Percentiles rank a stretch among this genome's conserved stretches.
Conservation (phyloP, 164 flowering plant species). For the Echeveria elegans region DNA sequence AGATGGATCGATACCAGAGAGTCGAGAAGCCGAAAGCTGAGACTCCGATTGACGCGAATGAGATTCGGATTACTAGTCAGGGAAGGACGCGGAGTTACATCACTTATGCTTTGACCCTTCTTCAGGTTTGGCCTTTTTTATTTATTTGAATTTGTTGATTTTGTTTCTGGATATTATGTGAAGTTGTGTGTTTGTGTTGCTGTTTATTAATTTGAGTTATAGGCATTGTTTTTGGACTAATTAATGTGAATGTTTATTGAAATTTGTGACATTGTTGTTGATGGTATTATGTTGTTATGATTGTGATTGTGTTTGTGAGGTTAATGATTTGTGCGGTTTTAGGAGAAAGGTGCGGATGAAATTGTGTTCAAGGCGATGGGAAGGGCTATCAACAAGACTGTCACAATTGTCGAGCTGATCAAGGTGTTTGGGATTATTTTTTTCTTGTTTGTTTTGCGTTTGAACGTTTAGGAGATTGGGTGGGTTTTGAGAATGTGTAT, state of each 20-base stretch:
- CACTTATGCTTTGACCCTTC: neutral
- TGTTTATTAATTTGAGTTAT: too few relatives aligned
- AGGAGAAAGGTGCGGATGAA: constrained; percentile 75
- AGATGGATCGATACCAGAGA: constrained; percentile 12
- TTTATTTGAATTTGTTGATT: neutral
- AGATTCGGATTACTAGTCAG: constrained; percentile 9
- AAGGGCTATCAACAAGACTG: constrained; percentile 86
- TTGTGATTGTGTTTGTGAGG: neutral
- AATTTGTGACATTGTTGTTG: neutral
- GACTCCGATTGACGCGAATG: constrained; percentile 6
- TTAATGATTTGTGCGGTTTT: neutral
- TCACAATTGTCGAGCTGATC: constrained; percentile 70
- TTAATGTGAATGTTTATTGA: too few relatives aligned
- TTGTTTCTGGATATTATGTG: too few relatives aligned
- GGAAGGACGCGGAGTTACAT: neutral
- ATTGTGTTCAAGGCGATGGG: constrained; percentile 94
- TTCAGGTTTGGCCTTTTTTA: neutral
- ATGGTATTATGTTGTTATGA: neutral
- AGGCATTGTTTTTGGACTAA: too few relatives aligned
- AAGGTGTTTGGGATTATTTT: constrained; percentile 42
- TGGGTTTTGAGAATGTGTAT: neutral
- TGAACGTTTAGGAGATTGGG: neutral
- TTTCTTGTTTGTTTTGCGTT: neutral
- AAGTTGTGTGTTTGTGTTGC: neutral
- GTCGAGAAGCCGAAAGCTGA: constrained; percentile 11